Evolutionary conservation across 139 green algal genomes (phyloP).

Genomic region (Chlamydomonas sp.): DNA sequence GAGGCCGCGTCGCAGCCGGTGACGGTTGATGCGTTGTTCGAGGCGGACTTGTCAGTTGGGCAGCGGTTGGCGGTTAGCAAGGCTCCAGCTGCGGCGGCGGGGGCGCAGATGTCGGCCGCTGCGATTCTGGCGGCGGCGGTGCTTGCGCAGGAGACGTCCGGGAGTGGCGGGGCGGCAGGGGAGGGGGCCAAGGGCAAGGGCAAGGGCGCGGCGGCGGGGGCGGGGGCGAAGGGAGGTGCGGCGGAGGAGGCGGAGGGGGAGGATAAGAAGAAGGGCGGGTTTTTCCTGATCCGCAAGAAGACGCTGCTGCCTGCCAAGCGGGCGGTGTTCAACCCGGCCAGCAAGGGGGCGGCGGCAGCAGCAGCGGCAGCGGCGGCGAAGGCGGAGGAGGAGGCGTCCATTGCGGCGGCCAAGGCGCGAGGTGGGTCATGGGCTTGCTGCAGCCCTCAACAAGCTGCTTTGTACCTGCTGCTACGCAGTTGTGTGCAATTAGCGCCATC

Average conservation of each 20-base stretch:
- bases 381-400: too few relatives aligned
- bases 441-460: neutral
- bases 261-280: conserved; percentile 16
- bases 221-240: neutral
- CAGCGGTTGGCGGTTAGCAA: conserved; percentile 10
- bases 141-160: neutral
- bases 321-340: conserved; percentile 38
- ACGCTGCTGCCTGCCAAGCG: conserved; percentile 37
- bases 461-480: too few relatives aligned
- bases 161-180: neutral
- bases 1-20: conserved; percentile 26
- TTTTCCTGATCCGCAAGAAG: conserved; percentile 43
- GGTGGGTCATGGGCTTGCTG: neutral
- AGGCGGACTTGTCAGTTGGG: conserved; percentile 4
- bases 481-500: too few relatives aligned
- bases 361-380: too few relatives aligned
- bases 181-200: neutral
- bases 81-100: conserved; percentile 5
- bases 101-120: neutral
- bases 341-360: conserved; percentile 12
- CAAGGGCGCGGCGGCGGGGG: neutral
- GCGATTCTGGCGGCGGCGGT: conserved; percentile 14
- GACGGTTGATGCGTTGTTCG: conserved; percentile 26
- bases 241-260: neutral
- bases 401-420: conserved; percentile 19